Base-by-base conservation (phyloP, 2,329 filamentous ascomycete genomes). In the Colletotrichum ledebouriae region DNA sequence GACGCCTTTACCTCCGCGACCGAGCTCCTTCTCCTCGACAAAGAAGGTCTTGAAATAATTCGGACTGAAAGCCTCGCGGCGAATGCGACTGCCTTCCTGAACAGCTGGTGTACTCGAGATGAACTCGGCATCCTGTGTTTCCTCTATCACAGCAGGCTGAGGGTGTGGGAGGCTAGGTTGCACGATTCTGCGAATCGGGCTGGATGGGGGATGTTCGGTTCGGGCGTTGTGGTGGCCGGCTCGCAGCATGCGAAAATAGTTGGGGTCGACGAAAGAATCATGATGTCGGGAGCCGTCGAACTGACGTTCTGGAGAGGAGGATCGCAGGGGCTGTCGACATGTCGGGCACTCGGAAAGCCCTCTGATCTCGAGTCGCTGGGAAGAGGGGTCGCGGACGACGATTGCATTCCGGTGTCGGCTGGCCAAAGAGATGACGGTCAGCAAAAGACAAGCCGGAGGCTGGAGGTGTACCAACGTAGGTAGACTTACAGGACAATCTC, bases 31-130 rank as follows among this genome's bases (percentile, higher is more conserved):
- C 79, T 98, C 93, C 74, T 97, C 94, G 4, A 94, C 90, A 75
- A 99, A 99, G 79, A 98, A 98, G 13, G 89, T 91, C 74, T 92
- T 89, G 81, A 98, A 98, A 76, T 98, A 99, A 73, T 94, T 90
- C 6, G 92, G 94, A 73, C 92, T 97, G 75, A 99, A 98, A 0
- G 96, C 94, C 33, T 93, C 89, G 63, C 90, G 88, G 37, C 93
- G 93, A 62, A 99, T 99, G 33, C 92, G 90, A 70, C 92, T 89
- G 12, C 77, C 86, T 77, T 80, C 85, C 75, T 71, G 87, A 74
- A 75, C 85, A 63, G 82, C 79, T 67, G 87, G 79, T 67, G 85
- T 74, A 80, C 85, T 87, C 39, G 86, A 84, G 37, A 88, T 77
- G 70, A 88, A 89, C 69, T 88, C 85, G 71, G 78, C 78, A 49